Percentiles rank a stretch among this genome's conserved stretches.
phyloP scores from a whole-genome alignment of 768 basidiomycete species.

The Lactarius evosmus region DNA sequence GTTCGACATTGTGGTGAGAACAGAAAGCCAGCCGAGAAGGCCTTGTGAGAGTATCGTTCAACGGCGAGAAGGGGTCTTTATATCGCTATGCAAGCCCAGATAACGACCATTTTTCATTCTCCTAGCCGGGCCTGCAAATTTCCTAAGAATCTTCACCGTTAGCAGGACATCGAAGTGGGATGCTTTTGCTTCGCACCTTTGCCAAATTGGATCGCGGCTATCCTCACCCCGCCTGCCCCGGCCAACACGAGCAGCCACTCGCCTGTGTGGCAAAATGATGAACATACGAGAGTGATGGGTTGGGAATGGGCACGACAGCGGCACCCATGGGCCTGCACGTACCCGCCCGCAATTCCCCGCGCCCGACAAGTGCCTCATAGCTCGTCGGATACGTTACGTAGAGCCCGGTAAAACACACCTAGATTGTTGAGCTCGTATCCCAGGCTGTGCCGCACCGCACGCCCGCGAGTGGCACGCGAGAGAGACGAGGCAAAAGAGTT shows the following conservation, averaged over 20 bases:
- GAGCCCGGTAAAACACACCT: constrained; percentile 46
- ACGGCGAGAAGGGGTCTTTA: background rate
- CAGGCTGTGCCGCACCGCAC: background rate
- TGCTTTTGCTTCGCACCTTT: no score
- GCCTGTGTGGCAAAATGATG: constrained; percentile 47
- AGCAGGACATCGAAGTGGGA: background rate
- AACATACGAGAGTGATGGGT: background rate
- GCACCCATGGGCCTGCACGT: constrained; percentile 19
- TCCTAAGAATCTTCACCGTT: no score
- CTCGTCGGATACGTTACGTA: constrained; percentile 88
- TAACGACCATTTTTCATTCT: no score
- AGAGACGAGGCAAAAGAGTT: background rate
- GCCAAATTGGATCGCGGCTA: constrained; percentile 87
- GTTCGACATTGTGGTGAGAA: constrained; percentile 3
- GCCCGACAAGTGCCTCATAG: constrained; percentile 85
- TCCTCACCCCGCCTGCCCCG: no score
- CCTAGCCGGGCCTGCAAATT: no score
- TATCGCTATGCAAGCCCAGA: background rate
- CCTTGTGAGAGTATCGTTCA: background rate
- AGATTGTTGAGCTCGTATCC: background rate
- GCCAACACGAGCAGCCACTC: constrained; percentile 91
- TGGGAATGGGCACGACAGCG: background rate
- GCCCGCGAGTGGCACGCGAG: no score
- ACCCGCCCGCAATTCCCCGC: constrained; percentile 79
- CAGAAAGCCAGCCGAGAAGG: background rate